Evolutionary conservation across 1,284 basidiomycete genomes (phyloP).

Genomic region (Tylopilus orsonianus): DNA sequence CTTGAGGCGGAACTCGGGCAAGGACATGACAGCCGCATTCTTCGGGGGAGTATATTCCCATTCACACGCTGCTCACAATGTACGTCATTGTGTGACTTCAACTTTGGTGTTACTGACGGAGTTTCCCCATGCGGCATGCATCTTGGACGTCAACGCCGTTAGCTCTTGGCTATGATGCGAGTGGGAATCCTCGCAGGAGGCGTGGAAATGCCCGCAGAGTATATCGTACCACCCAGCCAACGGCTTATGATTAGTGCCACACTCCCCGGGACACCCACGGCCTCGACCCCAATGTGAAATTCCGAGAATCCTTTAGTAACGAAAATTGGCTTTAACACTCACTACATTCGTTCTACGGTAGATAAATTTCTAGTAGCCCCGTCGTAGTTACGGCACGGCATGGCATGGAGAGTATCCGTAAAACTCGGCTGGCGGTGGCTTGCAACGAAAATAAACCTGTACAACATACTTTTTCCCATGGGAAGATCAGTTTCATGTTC

Average conservation of each 20-base stretch:
- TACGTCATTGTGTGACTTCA: constrained; percentile 36
- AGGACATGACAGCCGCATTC: constrained; percentile 82
- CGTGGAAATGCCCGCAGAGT: constrained; percentile 48
- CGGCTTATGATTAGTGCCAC: constrained; percentile 32
- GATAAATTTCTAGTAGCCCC: constrained; percentile 3
- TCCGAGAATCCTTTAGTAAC: background rate
- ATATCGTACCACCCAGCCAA: constrained; percentile 39
- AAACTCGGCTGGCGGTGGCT: background rate
- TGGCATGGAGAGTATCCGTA: background rate
- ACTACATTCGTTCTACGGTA: constrained; percentile 19
- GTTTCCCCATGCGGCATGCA: background rate
- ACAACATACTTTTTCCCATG: constrained; percentile 2
- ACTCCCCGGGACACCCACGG: constrained; percentile 5
- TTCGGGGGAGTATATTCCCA: constrained; percentile 84
- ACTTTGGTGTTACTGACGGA: constrained; percentile 4
- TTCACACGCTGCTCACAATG: constrained; percentile 82
- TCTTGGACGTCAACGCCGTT: constrained; percentile 1
- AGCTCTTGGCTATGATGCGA: constrained; percentile 82
- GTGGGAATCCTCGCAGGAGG: constrained; percentile 78
- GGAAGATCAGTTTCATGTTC: background rate
- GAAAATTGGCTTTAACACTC: background rate
- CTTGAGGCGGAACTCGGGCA: constrained; percentile 66
- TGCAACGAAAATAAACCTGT: constrained; percentile 11
- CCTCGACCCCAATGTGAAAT: background rate
- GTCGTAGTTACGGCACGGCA: background rate